Evolutionary conservation across 257 asterid genomes (phyloP).

Genomic region (Solanum bulbocastanum): DNA sequence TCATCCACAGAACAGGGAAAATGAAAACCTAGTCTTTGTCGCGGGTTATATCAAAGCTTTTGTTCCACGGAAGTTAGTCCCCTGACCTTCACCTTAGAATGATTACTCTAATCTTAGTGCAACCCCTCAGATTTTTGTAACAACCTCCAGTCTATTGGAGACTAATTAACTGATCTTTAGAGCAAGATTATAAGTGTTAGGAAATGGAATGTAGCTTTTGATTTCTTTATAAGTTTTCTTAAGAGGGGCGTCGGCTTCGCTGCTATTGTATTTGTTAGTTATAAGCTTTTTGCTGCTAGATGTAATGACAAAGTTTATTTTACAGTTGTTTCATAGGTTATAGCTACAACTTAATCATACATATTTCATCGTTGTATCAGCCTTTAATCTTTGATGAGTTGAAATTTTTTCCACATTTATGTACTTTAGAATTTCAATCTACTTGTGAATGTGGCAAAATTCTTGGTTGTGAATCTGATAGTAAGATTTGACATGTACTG

Average conservation of each 20-base stretch:
- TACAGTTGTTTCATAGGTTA: neutral
- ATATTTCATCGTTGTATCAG: neutral
- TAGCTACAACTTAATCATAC: neutral
- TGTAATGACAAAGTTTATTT: neutral
- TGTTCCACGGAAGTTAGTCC: neutral
- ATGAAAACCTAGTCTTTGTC: neutral
- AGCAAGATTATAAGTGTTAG: neutral
- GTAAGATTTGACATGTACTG: neutral
- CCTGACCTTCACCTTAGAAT: neutral
- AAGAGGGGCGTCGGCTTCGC: neutral
- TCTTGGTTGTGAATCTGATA: neutral
- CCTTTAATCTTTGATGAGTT: neutral
- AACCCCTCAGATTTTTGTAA: neutral
- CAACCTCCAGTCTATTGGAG: neutral
- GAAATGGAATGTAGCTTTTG: neutral
- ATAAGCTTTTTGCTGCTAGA: neutral
- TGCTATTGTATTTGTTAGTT: neutral
- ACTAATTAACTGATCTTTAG: neutral
- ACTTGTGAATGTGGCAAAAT: neutral
- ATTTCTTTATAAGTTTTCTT: neutral
- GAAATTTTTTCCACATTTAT: neutral
- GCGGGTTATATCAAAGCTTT: neutral
- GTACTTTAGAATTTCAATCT: neutral
- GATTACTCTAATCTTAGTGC: neutral
- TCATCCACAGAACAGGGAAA: neutral